These are phyloP conservation scores for Candida qinlingensis DNA, from an alignment of 805 yeast genomes.

Conservation along the genomic window DNA sequence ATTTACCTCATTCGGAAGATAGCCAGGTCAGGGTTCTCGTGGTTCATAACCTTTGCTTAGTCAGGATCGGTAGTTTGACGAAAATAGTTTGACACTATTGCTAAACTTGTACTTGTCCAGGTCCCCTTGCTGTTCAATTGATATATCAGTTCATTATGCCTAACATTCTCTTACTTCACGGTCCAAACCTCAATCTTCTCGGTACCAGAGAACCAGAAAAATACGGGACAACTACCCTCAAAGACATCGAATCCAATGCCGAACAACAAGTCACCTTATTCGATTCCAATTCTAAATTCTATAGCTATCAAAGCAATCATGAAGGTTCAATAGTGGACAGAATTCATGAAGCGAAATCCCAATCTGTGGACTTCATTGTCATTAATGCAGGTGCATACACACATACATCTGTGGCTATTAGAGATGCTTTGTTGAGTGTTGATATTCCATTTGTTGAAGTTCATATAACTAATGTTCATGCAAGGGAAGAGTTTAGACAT, in stretches of 20 bases:
- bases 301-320: conserved; percentile 37
- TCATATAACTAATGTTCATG: conserved; percentile 47
- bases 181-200: conserved; percentile 45
- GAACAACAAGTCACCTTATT: conserved; percentile 14
- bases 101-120: not conserved
- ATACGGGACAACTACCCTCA: conserved; percentile 41
- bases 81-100: not conserved
- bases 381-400: conserved; percentile 51
- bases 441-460: conserved; percentile 45
- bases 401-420: conserved; percentile 44
- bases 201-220: conserved; percentile 47
- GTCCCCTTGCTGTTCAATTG: too few species aligned
- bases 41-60: too few species aligned
- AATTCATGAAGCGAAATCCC: conserved; percentile 39
- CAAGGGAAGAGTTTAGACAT: conserved; percentile 47
- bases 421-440: conserved; percentile 45
- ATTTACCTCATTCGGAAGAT: not conserved
- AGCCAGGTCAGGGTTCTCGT: not conserved
- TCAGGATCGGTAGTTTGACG: too few species aligned
- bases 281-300: conserved; percentile 28
- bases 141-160: conserved; percentile 2
- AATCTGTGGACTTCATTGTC: conserved; percentile 35
- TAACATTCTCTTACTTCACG: conserved; percentile 39
- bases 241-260: conserved; percentile 39
- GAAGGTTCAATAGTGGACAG: conserved; percentile 44